A percentile compares a stretch with the other conserved stretches of the same genome.
These are phyloP conservation scores for Licmophora abbreviata DNA, from an alignment of 108 stramenopile genomes.

Conservation along the genomic window DNA sequence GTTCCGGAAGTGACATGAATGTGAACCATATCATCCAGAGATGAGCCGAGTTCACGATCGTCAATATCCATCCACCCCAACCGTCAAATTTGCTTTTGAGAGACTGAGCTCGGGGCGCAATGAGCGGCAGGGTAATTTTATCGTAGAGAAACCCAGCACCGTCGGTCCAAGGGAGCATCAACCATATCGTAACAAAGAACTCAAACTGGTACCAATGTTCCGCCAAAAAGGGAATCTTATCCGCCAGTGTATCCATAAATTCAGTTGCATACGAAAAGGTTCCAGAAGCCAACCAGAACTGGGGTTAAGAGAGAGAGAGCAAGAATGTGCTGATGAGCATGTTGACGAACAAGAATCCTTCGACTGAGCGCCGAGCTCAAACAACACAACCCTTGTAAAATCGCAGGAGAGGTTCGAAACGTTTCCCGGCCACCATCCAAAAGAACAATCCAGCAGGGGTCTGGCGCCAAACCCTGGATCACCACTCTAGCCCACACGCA, in stretches of 20 bases:
- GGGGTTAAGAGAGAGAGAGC: neutral
- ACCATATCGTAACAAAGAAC: conserved; percentile 34
- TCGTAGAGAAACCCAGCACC: conserved; percentile 36
- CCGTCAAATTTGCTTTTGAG: conserved; percentile 18
- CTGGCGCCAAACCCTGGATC: too few species aligned
- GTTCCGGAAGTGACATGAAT: conserved; percentile 37
- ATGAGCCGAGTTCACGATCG: conserved; percentile 19
- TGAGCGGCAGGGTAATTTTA: conserved; percentile 20
- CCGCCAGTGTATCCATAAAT: conserved; percentile 25
- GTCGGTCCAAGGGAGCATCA: conserved; percentile 40
- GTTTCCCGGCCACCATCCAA: too few species aligned
- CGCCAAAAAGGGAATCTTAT: conserved; percentile 16
- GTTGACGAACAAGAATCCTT: too few species aligned
- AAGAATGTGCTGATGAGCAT: too few species aligned
- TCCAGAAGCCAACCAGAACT: conserved; percentile 23
- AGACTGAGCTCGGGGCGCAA: conserved; percentile 15
- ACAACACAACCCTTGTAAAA: too few species aligned
- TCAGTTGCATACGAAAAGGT: conserved; percentile 25
- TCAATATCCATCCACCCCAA: conserved; percentile 17
- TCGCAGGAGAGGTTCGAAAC: too few species aligned
- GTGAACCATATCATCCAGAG: conserved; percentile 29
- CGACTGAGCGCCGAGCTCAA: too few species aligned
- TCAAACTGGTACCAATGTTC: conserved; percentile 50
- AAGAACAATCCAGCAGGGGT: too few species aligned
- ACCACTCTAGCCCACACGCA: too few species aligned